phyloP scores from a whole-genome alignment of 768 basidiomycete species.

The Panus rudis region DNA sequence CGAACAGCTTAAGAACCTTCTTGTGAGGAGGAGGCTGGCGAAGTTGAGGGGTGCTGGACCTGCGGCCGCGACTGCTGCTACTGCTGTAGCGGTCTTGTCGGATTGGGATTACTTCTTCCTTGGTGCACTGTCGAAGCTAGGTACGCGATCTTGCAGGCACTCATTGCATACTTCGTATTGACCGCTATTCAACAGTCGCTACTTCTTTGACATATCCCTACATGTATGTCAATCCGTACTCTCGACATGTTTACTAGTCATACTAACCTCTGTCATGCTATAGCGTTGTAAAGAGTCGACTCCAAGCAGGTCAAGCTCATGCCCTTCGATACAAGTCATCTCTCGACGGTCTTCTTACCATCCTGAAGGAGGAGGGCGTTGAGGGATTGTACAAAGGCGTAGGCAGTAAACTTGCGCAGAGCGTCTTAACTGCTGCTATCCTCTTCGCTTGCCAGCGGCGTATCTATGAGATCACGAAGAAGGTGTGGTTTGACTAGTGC shows the following conservation, averaged over 20 bases:
- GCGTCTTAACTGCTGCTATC: constrained; percentile 89
- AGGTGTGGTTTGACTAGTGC: constrained; percentile 31
- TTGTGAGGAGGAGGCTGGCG: constrained; percentile 57
- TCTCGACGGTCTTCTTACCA: constrained; percentile 68
- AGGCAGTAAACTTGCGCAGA: constrained; percentile 83
- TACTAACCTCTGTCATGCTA: too few species aligned
- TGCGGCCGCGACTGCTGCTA: constrained; percentile 26
- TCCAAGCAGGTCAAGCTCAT: constrained; percentile 66
- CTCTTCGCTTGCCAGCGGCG: constrained; percentile 86
- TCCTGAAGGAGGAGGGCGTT: constrained; percentile 74
- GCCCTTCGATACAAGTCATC: constrained; percentile 72
- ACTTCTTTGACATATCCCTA: constrained; percentile 64
- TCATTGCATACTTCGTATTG: background rate
- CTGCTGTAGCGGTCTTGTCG: constrained; percentile 44
- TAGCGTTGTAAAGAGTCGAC: constrained; percentile 68
- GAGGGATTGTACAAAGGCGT: constrained; percentile 84
- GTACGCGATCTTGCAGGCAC: constrained; percentile 36
- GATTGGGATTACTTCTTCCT: constrained; percentile 92
- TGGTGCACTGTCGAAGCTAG: constrained; percentile 90
- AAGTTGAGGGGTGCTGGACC: constrained; percentile 42
- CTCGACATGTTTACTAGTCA: too few species aligned
- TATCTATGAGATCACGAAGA: constrained; percentile 66
- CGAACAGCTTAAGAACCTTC: constrained; percentile 86
- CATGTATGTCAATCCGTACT: too few species aligned
- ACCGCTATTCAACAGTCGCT: constrained; percentile 27